These are phyloP conservation scores for Aschersonia sp. DNA, from an alignment of 2,329 filamentous ascomycete species.

Conservation along the genomic window DNA sequence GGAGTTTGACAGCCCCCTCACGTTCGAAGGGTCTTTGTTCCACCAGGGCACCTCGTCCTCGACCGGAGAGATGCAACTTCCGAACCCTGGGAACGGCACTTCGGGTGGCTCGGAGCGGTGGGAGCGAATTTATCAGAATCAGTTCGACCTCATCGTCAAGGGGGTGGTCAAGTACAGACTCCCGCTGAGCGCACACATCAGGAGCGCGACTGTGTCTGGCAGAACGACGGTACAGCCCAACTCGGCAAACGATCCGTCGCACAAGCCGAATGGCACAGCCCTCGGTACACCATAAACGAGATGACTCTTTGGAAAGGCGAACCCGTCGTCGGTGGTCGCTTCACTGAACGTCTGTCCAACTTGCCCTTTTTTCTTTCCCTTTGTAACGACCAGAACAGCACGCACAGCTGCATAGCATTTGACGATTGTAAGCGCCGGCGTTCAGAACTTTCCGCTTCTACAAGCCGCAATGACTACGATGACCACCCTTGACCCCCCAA, in stretches of 20 bases:
- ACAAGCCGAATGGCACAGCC: slow-evolving; percentile 58
- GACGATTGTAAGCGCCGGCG: slow-evolving; percentile 15
- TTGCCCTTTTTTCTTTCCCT: slow-evolving; percentile 6
- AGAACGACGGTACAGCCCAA: slow-evolving; percentile 47
- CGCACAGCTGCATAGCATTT: slow-evolving; percentile 21
- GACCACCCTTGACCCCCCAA: not conserved
- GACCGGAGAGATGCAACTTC: slow-evolving; percentile 68
- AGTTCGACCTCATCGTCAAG: slow-evolving; percentile 85
- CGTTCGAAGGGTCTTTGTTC: slow-evolving; percentile 82
- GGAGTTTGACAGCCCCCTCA: slow-evolving; percentile 73
- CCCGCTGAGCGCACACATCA: slow-evolving; percentile 43
- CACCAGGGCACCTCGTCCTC: slow-evolving; percentile 58
- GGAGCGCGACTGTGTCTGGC: slow-evolving; percentile 45
- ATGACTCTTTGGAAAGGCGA: no score
- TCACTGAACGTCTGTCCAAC: no score
- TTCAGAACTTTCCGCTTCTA: slow-evolving; percentile 15
- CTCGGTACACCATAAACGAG: no score
- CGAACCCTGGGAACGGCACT: slow-evolving; percentile 76
- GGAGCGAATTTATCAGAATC: slow-evolving; percentile 80
- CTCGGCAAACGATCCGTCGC: slow-evolving; percentile 44
- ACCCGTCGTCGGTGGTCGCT: no score
- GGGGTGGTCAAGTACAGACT: slow-evolving; percentile 76
- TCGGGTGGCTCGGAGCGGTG: slow-evolving; percentile 74
- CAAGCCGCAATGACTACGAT: slow-evolving; percentile 13
- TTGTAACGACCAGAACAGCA: slow-evolving; percentile 18